Conservation (phyloP, 2,329 filamentous ascomycete genomes). For the Pseudogymnoascus sp. region DNA sequence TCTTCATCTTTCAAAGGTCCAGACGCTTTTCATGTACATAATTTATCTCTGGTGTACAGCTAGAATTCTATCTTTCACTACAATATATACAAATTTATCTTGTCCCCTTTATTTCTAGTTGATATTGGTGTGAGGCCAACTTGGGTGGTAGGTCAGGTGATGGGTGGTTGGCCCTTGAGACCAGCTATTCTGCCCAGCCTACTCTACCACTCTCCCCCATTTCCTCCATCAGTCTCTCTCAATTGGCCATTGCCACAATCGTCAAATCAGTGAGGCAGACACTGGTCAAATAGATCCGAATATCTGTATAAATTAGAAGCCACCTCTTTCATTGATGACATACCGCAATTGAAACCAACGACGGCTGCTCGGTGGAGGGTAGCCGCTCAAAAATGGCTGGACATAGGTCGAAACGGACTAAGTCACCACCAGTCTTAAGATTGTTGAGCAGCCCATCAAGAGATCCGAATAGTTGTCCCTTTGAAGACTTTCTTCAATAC, state of each 20-base stretch:
- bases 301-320: not conserved
- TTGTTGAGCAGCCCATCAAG: not conserved
- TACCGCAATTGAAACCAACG: not conserved
- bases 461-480: not conserved
- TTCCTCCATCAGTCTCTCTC: not conserved
- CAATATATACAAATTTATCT: not conserved
- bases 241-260: not conserved
- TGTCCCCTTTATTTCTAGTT: not conserved
- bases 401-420: not conserved
- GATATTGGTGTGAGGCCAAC: not conserved
- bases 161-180: not conserved
- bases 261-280: not conserved
- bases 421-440: not conserved
- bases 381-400: not conserved
- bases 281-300: not conserved
- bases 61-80: not conserved
- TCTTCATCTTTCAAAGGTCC: not conserved
- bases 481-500: conserved; percentile 4
- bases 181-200: not conserved
- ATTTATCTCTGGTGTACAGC: not conserved
- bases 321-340: not conserved
- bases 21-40: not conserved
- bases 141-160: not conserved
- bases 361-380: not conserved
- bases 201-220: not conserved